A percentile compares a stretch with the other conserved stretches of the same genome.
Conservation (phyloP, 495 filamentous ascomycete genomes). For the Acidiella bohemica region DNA sequence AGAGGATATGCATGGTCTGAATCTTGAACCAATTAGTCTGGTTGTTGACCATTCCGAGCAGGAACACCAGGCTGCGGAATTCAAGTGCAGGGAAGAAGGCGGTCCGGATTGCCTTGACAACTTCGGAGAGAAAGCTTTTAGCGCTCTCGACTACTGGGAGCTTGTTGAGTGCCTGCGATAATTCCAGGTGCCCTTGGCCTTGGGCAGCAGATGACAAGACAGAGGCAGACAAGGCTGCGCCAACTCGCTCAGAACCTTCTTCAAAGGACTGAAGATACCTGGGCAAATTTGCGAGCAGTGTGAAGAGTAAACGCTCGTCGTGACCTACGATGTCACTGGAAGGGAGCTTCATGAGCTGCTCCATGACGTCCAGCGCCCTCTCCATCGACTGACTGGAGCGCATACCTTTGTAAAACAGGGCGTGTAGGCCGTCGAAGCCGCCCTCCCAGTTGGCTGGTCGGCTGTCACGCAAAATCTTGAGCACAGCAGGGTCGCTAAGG, state of each 20-base stretch:
- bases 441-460: conserved; percentile 84
- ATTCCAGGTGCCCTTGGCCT: conserved; percentile 42
- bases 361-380: conserved; percentile 59
- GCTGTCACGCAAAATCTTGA: conserved; percentile 56
- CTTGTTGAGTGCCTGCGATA: conserved; percentile 48
- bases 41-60: conserved; percentile 87
- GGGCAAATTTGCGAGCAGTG: conserved; percentile 78
- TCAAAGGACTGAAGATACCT: conserved; percentile 73
- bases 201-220: conserved; percentile 60
- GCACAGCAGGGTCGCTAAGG: conserved; percentile 53
- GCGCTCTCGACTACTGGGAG: conserved; percentile 53
- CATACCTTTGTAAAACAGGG: conserved; percentile 77
- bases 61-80: conserved; percentile 68
- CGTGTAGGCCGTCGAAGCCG: conserved; percentile 71
- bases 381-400: conserved; percentile 73
- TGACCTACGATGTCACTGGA: conserved; percentile 71
- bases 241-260: conserved; percentile 38
- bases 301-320: conserved; percentile 67
- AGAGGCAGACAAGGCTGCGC: conserved; percentile 48
- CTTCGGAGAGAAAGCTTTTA: conserved; percentile 63
- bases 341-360: conserved; percentile 65
- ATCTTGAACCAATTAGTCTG: conserved; percentile 75
- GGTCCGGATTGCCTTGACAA: conserved; percentile 60
- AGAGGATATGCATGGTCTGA: conserved; percentile 80
- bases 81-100: conserved; percentile 76